phyloP scores from a whole-genome alignment of 1,284 basidiomycete genomes.

The Pseudozyma hubeiensis region DNA sequence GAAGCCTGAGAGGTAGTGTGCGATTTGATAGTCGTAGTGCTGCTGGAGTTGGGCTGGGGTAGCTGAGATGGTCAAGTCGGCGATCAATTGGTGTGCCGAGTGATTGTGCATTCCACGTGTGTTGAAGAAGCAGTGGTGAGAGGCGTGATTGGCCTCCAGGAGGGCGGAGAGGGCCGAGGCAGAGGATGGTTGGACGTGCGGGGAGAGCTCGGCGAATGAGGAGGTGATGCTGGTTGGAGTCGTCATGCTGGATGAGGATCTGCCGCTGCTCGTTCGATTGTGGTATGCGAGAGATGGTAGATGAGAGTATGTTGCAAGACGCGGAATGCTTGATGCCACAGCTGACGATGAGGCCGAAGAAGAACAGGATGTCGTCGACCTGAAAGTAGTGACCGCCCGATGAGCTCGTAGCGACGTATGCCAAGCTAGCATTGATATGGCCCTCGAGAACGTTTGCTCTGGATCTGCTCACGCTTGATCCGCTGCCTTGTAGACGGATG shows the following conservation, averaged over 20 bases:
- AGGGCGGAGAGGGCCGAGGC: slow-evolving; percentile 3
- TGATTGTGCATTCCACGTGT: slow-evolving; percentile 53
- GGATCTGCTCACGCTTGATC: too few relatives aligned
- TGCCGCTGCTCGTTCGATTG: background rate
- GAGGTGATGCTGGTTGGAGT: background rate
- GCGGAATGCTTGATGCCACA: too few relatives aligned
- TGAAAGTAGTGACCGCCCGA: background rate
- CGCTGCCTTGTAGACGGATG: too few relatives aligned
- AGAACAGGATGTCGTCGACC: background rate
- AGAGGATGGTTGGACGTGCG: background rate
- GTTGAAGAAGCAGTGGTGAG: slow-evolving; percentile 57
- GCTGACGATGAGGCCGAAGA: background rate
- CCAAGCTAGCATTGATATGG: background rate
- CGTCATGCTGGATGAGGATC: slow-evolving; percentile 4
- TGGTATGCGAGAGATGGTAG: too few relatives aligned
- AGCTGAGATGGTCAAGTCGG: slow-evolving; percentile 31
- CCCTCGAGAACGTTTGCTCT: background rate
- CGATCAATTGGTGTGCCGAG: slow-evolving; percentile 44
- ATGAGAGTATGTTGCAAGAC: too few relatives aligned
- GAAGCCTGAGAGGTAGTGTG: slow-evolving; percentile 28
- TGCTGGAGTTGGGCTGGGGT: slow-evolving; percentile 9
- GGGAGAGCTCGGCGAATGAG: slow-evolving; percentile 12
- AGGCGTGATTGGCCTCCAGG: slow-evolving; percentile 25
- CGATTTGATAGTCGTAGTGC: slow-evolving; percentile 22
- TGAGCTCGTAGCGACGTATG: background rate